Evolutionary conservation across 306 rosid species (phyloP).

Genomic region (Pachyrhizus erosus): DNA sequence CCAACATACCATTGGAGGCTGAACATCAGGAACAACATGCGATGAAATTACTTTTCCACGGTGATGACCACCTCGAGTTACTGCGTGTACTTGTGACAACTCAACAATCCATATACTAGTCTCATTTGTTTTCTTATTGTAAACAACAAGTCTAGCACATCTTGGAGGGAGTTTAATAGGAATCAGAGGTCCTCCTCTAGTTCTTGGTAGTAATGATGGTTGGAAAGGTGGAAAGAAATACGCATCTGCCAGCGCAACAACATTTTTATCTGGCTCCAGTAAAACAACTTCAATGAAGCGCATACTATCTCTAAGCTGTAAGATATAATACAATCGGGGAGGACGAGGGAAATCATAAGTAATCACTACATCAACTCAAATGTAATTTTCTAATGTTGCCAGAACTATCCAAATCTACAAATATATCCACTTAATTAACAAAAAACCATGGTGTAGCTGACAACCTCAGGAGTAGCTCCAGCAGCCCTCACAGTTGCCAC

Average conservation of each 20-base stretch:
- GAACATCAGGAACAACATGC: constrained; percentile 76
- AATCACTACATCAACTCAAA: constrained; percentile 38
- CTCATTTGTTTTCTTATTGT: constrained; percentile 79
- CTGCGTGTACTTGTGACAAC: constrained; percentile 91
- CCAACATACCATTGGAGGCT: constrained; percentile 85
- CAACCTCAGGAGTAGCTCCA: constrained; percentile 93
- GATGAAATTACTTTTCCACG: constrained; percentile 89
- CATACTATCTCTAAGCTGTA: constrained; percentile 91
- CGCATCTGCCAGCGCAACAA: constrained; percentile 91
- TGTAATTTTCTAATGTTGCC: not conserved
- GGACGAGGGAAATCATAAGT: constrained; percentile 28
- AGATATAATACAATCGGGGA: constrained; percentile 32
- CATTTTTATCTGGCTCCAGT: constrained; percentile 84
- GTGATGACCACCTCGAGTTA: constrained; percentile 93
- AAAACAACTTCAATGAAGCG: constrained; percentile 88
- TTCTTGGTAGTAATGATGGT: constrained; percentile 85
- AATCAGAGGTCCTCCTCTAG: constrained; percentile 81
- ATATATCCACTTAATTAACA: not conserved
- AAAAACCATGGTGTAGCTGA: constrained; percentile 20
- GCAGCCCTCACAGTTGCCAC: constrained; percentile 95
- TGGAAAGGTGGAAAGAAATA: constrained; percentile 95
- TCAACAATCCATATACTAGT: constrained; percentile 82
- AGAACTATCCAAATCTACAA: not conserved
- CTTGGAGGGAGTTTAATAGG: constrained; percentile 90
- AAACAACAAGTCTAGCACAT: constrained; percentile 85